These are phyloP conservation scores for Prinsepia uniflora DNA, from an alignment of 306 rosid genomes.

Conservation along the genomic window DNA sequence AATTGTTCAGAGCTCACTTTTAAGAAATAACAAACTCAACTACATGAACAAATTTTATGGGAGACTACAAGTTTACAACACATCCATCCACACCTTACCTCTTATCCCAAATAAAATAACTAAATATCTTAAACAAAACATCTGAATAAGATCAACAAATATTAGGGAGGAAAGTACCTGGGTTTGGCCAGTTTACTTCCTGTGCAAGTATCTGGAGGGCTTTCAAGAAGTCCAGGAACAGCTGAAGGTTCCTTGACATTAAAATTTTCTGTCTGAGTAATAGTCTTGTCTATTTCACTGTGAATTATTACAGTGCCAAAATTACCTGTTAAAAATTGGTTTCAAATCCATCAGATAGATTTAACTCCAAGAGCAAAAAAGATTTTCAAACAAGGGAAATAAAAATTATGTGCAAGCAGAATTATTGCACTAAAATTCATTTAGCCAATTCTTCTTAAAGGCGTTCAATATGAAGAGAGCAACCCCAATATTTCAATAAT, in stretches of 20 bases:
- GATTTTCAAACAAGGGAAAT: not conserved
- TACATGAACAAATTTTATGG: not conserved
- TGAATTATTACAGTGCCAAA: slow-evolving; percentile 79
- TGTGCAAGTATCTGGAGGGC: slow-evolving; percentile 26
- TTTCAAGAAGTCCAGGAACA: slow-evolving; percentile 26
- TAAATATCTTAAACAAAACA: not conserved
- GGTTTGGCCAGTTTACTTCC: slow-evolving; percentile 36
- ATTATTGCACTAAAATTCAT: not conserved
- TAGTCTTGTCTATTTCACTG: slow-evolving; percentile 39
- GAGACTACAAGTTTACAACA: not conserved
- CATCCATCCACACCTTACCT: not conserved
- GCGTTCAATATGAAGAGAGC: not conserved
- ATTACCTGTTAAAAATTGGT: slow-evolving; percentile 44
- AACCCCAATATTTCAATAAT: not conserved
- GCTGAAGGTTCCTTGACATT: slow-evolving; percentile 39
- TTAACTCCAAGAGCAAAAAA: not conserved
- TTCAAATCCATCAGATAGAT: slow-evolving; percentile 20
- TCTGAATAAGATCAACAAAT: not conserved
- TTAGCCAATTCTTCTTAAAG: not conserved
- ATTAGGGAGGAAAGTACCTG: slow-evolving; percentile 42
- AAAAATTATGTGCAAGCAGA: not conserved
- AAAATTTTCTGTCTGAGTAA: slow-evolving; percentile 24
- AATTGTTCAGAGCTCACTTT: too few relatives aligned
- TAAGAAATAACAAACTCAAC: too few relatives aligned
- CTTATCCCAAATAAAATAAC: not conserved